Evolutionary conservation across 2,329 filamentous ascomycete species (phyloP).

Genomic region (Pseudogymnoascus sp.): DNA sequence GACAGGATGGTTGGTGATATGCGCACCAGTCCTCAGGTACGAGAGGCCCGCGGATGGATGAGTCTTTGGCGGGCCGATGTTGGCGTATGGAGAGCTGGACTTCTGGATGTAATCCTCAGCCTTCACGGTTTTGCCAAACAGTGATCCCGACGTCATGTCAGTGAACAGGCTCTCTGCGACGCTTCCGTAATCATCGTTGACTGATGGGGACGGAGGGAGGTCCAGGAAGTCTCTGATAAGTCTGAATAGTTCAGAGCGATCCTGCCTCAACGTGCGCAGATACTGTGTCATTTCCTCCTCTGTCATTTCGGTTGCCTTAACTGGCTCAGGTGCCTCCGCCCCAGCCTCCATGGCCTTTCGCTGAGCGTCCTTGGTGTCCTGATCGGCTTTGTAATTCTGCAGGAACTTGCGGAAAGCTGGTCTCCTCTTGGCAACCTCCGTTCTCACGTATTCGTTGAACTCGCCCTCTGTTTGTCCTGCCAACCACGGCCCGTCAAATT

Average conservation of each 20-base stretch:
- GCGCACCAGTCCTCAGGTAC: constrained; percentile 48
- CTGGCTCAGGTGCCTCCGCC: constrained; percentile 23
- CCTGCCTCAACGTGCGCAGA: constrained; percentile 44
- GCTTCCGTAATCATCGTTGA: background rate
- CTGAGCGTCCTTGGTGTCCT: constrained; percentile 34
- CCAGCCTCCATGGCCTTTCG: constrained; percentile 33
- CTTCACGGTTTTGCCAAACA: background rate
- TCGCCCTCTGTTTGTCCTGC: constrained; percentile 53
- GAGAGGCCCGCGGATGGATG: constrained; percentile 58
- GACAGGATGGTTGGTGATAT: constrained; percentile 50
- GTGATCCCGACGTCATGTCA: background rate
- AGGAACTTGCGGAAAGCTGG: constrained; percentile 48
- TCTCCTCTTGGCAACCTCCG: constrained; percentile 45
- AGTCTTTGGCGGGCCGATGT: constrained; percentile 47
- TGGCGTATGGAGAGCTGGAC: constrained; percentile 35
- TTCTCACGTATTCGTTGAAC: constrained; percentile 48
- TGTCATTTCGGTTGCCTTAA: constrained; percentile 35
- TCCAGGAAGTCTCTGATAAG: constrained; percentile 55
- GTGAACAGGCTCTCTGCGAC: constrained; percentile 2
- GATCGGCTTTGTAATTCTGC: constrained; percentile 39
- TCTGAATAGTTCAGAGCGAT: constrained; percentile 43
- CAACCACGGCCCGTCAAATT: constrained; percentile 59
- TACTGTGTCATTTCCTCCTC: constrained; percentile 45
- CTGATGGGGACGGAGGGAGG: constrained; percentile 32
- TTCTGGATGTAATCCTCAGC: constrained; percentile 2